A percentile compares a stretch with the other conserved stretches of the same genome.
Conservation (phyloP, 192 early-diverging fungal species). For the Podila horticola region DNA sequence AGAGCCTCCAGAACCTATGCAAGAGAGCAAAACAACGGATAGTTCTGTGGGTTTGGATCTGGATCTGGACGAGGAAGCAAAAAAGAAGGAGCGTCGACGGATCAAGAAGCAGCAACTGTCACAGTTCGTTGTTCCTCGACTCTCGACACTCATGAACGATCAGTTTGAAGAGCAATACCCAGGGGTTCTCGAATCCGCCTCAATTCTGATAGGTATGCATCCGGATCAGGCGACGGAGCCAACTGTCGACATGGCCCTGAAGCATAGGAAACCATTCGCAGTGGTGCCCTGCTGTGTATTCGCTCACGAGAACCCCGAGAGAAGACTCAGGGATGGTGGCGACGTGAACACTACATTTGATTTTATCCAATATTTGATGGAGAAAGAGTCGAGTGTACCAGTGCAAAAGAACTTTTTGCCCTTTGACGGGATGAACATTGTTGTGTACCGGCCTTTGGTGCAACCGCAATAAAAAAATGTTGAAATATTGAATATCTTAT, state of each 20-base stretch:
- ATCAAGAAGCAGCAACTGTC: conserved; percentile 15
- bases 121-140: conserved; percentile 34
- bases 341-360: conserved; percentile 55
- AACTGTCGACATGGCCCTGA: conserved; percentile 62
- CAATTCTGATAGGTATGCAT: conserved; percentile 65
- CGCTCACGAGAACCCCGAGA: conserved; percentile 58
- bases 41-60: neutral
- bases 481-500: neutral
- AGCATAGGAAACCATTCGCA: conserved; percentile 61
- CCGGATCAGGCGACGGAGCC: conserved; percentile 69
- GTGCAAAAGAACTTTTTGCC: conserved; percentile 27
- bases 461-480: neutral
- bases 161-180: conserved; percentile 35
- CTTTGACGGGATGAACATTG: conserved; percentile 50
- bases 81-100: conserved; percentile 21
- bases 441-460: neutral
- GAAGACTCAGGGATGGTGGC: conserved; percentile 43
- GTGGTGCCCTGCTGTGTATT: conserved; percentile 68
- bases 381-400: conserved; percentile 32
- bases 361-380: conserved; percentile 55
- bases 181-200: conserved; percentile 32
- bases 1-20: no score
- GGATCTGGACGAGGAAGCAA: neutral
- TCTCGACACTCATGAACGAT: conserved; percentile 49
- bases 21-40: neutral